A percentile compares a stretch with the other conserved stretches of the same genome.
phyloP scores from a whole-genome alignment of 2,329 filamentous ascomycete species.

The Trichoderma harzianum region DNA sequence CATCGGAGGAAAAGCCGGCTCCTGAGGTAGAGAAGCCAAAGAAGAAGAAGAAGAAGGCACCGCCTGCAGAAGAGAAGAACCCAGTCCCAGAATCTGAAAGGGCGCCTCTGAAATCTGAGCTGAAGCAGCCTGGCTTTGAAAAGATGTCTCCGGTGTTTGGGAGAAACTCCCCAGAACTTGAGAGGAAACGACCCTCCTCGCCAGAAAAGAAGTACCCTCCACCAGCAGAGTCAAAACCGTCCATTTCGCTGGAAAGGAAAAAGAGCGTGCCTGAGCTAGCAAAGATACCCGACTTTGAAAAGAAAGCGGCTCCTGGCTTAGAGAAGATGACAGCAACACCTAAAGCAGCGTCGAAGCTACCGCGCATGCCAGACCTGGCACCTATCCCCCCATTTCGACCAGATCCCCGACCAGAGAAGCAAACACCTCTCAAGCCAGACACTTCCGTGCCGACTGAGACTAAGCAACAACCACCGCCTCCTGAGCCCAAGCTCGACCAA shows the following conservation, averaged over 20 bases:
- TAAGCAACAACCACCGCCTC: background rate
- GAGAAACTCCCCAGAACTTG: background rate
- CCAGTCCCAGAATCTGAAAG: background rate
- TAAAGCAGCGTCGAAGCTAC: slow-evolving; percentile 18
- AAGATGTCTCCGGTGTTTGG: background rate
- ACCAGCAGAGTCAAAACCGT: background rate
- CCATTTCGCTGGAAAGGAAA: background rate
- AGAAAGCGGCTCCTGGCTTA: background rate
- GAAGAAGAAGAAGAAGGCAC: slow-evolving; percentile 6
- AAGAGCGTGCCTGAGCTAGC: background rate
- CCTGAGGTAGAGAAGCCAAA: slow-evolving; percentile 25
- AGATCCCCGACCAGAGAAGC: slow-evolving; percentile 25
- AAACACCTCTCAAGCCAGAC: slow-evolving; percentile 18
- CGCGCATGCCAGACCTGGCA: slow-evolving; percentile 16
- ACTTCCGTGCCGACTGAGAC: slow-evolving; percentile 17
- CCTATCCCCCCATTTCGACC: slow-evolving; percentile 23
- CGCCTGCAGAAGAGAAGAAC: background rate
- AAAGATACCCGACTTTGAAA: background rate
- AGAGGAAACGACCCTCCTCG: background rate
- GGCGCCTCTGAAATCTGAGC: background rate
- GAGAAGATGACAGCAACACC: slow-evolving; percentile 2
- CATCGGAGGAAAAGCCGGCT: slow-evolving; percentile 18
- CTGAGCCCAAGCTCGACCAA: background rate
- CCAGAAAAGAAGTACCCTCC: background rate
- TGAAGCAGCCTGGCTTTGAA: background rate